Evolutionary conservation across 1,284 basidiomycete species (phyloP).

Genomic region (Inonotus obliquus): DNA sequence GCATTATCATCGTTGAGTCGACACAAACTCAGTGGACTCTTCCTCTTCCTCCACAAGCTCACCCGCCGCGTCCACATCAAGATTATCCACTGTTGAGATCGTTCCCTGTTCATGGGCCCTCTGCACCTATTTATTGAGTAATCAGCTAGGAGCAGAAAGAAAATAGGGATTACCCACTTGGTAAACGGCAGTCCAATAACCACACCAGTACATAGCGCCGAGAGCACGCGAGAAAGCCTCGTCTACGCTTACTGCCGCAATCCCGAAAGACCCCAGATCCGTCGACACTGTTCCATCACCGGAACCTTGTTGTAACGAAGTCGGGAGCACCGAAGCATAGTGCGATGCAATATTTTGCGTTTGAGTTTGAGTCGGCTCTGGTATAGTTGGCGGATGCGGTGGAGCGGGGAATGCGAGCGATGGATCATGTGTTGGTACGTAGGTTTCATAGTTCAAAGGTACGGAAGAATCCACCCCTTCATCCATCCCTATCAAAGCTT

Average conservation of each 20-base stretch:
- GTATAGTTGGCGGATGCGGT: slow-evolving; percentile 23
- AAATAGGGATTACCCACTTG: slow-evolving; percentile 46
- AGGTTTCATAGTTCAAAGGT: slow-evolving; percentile 65
- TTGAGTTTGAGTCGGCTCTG: slow-evolving; percentile 20
- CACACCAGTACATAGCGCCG: slow-evolving; percentile 76
- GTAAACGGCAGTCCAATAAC: slow-evolving; percentile 81
- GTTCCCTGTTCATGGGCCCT: slow-evolving; percentile 14
- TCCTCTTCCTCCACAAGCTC: slow-evolving; percentile 15
- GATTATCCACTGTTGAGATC: slow-evolving; percentile 16
- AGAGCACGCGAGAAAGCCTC: slow-evolving; percentile 71
- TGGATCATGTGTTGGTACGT: slow-evolving; percentile 63
- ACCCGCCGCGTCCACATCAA: slow-evolving; percentile 7
- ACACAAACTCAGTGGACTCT: slow-evolving; percentile 29
- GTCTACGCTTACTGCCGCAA: slow-evolving; percentile 47
- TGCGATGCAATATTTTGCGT: slow-evolving; percentile 18
- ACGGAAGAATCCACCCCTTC: slow-evolving; percentile 38
- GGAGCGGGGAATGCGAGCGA: slow-evolving; percentile 38
- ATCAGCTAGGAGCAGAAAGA: slow-evolving; percentile 11
- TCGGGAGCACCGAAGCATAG: slow-evolving; percentile 1
- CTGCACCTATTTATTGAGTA: slow-evolving; percentile 19
- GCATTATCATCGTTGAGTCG: slow-evolving; percentile 35
- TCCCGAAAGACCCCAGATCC: neutral
- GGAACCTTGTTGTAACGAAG: slow-evolving; percentile 25
- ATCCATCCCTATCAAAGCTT: neutral
- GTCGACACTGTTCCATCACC: neutral